Evolutionary conservation across 176 grass and related monocot species (phyloP), one percentile per base, ranked within the genome.

Genomic region (Aegilops tauschii): DNA sequence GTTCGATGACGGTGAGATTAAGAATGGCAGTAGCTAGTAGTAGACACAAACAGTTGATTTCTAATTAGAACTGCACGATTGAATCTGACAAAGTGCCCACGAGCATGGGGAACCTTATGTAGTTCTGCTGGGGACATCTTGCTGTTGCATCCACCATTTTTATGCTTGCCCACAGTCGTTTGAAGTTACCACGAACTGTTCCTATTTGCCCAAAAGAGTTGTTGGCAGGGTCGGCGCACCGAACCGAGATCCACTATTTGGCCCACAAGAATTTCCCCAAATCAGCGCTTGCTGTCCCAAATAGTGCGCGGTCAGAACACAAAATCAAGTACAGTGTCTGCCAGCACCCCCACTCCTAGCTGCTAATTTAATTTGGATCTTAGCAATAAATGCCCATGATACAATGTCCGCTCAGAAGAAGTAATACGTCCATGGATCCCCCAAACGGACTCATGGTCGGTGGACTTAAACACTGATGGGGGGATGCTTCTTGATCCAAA

Each of bases 181-280:
- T 70, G 9, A 63, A 75, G 42, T 32, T 81, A 25, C 0, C 58
- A 20, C 59, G 61, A 84, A 80, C 69, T 69, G 77, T 42, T 23
- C 37, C 21, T 42, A 27, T 64, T 30, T 81, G 18, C 30, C 30
- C 69, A n/a, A 64, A 42, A 77, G 49, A 71, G 50, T 85, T 77
- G 50, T 85, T 77, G 69, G 81, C 52, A 76, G 37, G 50, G 12
- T 29, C 23, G 65, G 50, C 36, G 12, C 70, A 49, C 61, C 70
- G 34, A 84, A 88, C 62, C 27, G 39, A 85, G 77, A 84, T 88
- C 77, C 69, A 81, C 12, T 42, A 7, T 85, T 83, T 13, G 29
- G 36, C 9, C 49, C 76, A 59, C 37, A 88, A 27, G 4, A 62
- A 58, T 70, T 12, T 80, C 49, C 61, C 67, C n/a, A 20, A 69